Conservation (phyloP, 352 stramenopile genomes). For the Phytophthora idaei region DNA sequence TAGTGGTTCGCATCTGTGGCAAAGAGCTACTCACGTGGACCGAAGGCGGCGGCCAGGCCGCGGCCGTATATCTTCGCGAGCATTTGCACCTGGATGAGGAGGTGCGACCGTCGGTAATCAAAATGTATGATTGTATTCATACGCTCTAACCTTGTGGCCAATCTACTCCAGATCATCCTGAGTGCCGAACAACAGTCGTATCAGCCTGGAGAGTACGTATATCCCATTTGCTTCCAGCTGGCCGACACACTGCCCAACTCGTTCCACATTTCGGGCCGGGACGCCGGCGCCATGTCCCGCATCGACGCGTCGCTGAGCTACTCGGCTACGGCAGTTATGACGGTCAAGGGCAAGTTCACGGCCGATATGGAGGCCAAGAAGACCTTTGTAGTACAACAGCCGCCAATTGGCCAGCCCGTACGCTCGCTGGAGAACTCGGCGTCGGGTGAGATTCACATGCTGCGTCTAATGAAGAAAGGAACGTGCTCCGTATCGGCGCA, state of each 20-base stretch:
- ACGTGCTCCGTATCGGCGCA: slow-evolving; percentile 31
- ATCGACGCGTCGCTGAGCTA: slow-evolving; percentile 78
- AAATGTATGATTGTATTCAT: neutral
- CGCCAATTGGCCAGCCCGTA: slow-evolving; percentile 28
- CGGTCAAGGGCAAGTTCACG: slow-evolving; percentile 69
- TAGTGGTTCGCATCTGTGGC: slow-evolving; percentile 34
- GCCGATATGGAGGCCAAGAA: slow-evolving; percentile 62
- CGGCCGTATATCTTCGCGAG: slow-evolving; percentile 34
- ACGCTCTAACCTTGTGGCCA: neutral
- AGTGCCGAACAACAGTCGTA: slow-evolving; percentile 52
- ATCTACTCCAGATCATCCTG: slow-evolving; percentile 42
- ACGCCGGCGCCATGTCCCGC: slow-evolving; percentile 32
- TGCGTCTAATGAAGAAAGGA: slow-evolving; percentile 40
- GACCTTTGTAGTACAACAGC: slow-evolving; percentile 32
- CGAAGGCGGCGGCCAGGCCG: slow-evolving; percentile 37
- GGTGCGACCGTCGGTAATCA: slow-evolving; percentile 3
- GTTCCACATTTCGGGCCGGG: slow-evolving; percentile 38
- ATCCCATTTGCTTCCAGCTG: slow-evolving; percentile 63
- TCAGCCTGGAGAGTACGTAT: slow-evolving; percentile 75
- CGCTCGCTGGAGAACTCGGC: slow-evolving; percentile 23
- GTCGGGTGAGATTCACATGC: slow-evolving; percentile 31
- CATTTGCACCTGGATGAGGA: slow-evolving; percentile 37
- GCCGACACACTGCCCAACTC: slow-evolving; percentile 51
- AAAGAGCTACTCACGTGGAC: slow-evolving; percentile 44
- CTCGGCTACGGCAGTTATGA: slow-evolving; percentile 62